phyloP scores from a whole-genome alignment of 2,329 filamentous ascomycete genomes.

The Colletotrichum magnum region DNA sequence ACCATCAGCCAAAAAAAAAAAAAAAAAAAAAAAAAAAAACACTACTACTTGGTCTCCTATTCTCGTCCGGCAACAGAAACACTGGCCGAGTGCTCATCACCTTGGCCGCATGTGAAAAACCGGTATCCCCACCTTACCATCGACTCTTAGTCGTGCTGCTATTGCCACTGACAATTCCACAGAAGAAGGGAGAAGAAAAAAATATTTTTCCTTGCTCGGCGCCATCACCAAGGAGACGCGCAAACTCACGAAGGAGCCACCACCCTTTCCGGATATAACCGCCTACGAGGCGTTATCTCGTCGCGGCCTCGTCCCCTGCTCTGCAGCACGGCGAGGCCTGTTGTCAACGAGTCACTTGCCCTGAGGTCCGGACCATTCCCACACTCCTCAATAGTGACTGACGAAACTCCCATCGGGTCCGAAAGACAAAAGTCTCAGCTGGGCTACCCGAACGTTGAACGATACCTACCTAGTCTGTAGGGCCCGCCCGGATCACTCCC shows the following conservation, averaged over 20 bases:
- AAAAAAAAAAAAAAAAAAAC: no score
- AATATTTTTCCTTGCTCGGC: no score
- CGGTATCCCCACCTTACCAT: neutral
- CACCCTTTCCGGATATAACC: slow-evolving; percentile 19
- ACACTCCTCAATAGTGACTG: slow-evolving; percentile 2
- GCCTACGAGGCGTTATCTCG: neutral
- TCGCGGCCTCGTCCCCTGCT: neutral
- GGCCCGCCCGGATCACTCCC: neutral
- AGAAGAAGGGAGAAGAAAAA: slow-evolving; percentile 2
- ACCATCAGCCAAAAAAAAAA: neutral
- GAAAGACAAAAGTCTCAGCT: slow-evolving; percentile 8
- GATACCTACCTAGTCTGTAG: neutral
- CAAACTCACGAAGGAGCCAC: no score
- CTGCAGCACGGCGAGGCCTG: slow-evolving; percentile 9
- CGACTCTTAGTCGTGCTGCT: neutral
- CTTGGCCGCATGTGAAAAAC: neutral
- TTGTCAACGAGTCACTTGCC: slow-evolving; percentile 33
- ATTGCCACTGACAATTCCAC: neutral
- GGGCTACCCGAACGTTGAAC: slow-evolving; percentile 5
- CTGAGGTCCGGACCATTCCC: neutral
- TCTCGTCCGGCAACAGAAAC: no score
- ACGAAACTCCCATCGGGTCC: slow-evolving; percentile 11
- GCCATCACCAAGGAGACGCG: no score
- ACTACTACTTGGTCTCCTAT: no score
- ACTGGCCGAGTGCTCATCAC: neutral